Evolutionary conservation across 352 stramenopile genomes (phyloP).

Genomic region (Pythium utonaiense): DNA sequence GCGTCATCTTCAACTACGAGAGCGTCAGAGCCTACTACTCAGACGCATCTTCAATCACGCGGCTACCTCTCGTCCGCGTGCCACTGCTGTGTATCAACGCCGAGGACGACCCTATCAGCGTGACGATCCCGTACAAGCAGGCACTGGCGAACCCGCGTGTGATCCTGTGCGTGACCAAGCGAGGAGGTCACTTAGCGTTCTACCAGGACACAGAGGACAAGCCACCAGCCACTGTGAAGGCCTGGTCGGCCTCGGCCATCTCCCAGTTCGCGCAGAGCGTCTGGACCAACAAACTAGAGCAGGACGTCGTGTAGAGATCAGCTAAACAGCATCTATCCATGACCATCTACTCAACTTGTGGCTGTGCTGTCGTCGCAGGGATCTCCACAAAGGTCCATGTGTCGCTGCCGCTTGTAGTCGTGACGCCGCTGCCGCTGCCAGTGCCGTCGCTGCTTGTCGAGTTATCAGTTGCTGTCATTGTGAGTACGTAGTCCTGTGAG

Average conservation of each 20-base stretch:
- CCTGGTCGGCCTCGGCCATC: conserved; percentile 49
- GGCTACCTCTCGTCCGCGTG: conserved; percentile 34
- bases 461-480: conserved; percentile 12
- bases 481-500: conserved; percentile 3
- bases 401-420: background rate
- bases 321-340: background rate
- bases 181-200: conserved; percentile 66
- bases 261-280: conserved; percentile 56
- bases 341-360: background rate
- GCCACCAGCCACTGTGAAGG: conserved; percentile 12
- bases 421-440: background rate
- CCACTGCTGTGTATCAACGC: conserved; percentile 66
- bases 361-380: background rate
- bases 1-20: conserved; percentile 51
- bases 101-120: conserved; percentile 59
- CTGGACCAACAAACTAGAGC: conserved; percentile 8
- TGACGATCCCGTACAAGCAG: conserved; percentile 32
- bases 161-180: conserved; percentile 62
- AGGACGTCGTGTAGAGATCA: background rate
- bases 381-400: conserved; percentile 9
- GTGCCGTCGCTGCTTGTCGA: background rate
- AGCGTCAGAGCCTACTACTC: conserved; percentile 57
- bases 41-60: conserved; percentile 43
- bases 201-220: conserved; percentile 36
- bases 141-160: conserved; percentile 49